Evolutionary conservation across 2,329 filamentous ascomycete genomes (phyloP), one percentile per base, ranked within the genome.

Genomic region (Acrocalymma vagum): DNA sequence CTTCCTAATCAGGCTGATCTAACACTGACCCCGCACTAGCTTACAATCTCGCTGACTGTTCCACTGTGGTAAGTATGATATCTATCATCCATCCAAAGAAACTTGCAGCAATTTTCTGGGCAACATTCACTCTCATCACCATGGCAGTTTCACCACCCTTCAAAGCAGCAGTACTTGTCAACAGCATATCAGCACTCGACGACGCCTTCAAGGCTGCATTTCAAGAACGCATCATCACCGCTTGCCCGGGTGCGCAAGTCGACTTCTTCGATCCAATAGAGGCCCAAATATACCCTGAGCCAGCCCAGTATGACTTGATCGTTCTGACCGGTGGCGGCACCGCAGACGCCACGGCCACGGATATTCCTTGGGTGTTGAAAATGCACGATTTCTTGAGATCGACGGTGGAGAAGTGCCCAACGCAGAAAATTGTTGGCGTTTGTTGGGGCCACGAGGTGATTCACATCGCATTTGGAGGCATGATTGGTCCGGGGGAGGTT

Each of bases 251-350:
- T n/a, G 17, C 35, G 17, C 35, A 38, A 30, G 18, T 38, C 27
- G 26, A 30, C 17, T 38, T 38, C 17, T 38, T 38, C 35, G 35
- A 38, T 22, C 35, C 35, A 14, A 29, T 38, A 23, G 26, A 38
- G 13, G 26, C 35, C 26, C 35, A 38, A 16, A 38, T 22, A 23
- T 38, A 38, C 11, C 35, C 35, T 13, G 25, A 23, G 13, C 25
- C 26, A 21, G 35, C 15, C 9, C 16, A 15, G 11, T 38, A 30
- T 22, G 27, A 38, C 16, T 24, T 38, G 18, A 30, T 38, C 9
- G 35, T 38, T 30, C 16, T 38, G 13, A 38, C 35, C 16, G 35
- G 35, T n/a, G 35, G 29, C 13, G 16, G 26, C n/a, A 30, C 17
- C 20, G 35, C 35, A 22, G 35, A 38, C 27, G 35, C 26, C 6